Evolutionary conservation across 805 yeast genomes (phyloP), one percentile per base, ranked within the genome.

Genomic region (Brettanomyces nanus): DNA sequence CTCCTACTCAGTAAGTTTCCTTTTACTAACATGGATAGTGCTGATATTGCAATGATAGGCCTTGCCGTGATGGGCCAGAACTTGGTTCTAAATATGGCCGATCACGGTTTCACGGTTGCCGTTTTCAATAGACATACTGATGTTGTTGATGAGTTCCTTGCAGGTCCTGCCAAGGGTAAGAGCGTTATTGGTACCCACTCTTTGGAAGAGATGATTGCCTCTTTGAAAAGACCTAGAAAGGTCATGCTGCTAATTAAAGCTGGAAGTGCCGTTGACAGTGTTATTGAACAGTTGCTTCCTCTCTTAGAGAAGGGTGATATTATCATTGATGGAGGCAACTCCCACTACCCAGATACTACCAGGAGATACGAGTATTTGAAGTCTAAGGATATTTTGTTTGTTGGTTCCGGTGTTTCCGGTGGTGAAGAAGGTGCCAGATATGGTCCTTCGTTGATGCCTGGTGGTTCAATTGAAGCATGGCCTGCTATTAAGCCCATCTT

Each of bases 51-150:
- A 68, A 85, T 90, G 65, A 89, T 92, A 61, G 98, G 98, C 65
- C 77, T 90, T 77, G 98, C 98, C 82, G 98, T 90, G 53, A 90
- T 90, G 98, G 98, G 98, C 69, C 95, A 85, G 75, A 90, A 90
- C 78, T 73, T 90, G 76, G 86, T 90, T 64, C 76, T 90, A 52
- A 90, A 90, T 69, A 95, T 94, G 59, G 98, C 98, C 53, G 98
- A 90, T 75, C 95, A 90, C 72, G 97, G 97, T 43, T 90, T 77
- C 75, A 86, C 95, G 50, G 97, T 92, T 56, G 95, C 86, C 59
- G 97, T 97, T 45, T 92, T 76, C 83, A 90, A 90, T 92, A 86
- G 98, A 80, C 92, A 97, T 44, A 85, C 80, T 45, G 68, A 95
- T 38, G 90, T 86, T 71, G 98, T 92, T 52, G 97, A 92, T 66